Evolutionary conservation across 805 yeast species (phyloP), one percentile per base, ranked within the genome.

Genomic region (Osmozyma mogii): DNA sequence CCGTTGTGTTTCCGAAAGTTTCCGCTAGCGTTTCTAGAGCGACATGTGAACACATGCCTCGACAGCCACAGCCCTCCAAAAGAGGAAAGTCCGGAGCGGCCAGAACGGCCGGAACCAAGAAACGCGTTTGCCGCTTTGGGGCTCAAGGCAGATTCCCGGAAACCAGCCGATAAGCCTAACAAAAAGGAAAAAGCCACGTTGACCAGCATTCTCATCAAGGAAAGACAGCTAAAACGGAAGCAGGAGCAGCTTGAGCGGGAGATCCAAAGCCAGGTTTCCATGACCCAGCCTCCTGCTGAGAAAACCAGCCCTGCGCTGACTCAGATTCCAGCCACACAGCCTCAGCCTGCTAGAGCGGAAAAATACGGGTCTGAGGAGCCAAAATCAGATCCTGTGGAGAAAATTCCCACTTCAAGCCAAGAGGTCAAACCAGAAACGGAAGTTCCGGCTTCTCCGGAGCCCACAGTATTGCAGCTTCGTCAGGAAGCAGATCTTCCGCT

Each of bases 41-140:
- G 56, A 14, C 70, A 63, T 31, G 70, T 61, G 9, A 63, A 63
- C 31, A 30, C 44, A 10, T 63, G 70, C 32, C 47, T 63, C 31
- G 70, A 63, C 32, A 43, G 44, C 5, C 50, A 42, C 12, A 60
- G 50, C 17, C 12, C 16, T 9, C 21, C 20, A 19, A 36, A 24
- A 13, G 35, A 29, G 21, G 33, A 28, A 9, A 29, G 28, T 22
- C 22, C 24, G 14, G 36, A 30, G 30, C 15, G 31, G 5, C 28
- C 27, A 11, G 25, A 11, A n/a, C 12, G 15, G 4, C 12, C 25
- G 4, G 18, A 15, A 12, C 17, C 15, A 29, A 32, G 21, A 23
- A 12, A 18, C 16, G 52, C 54, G 11, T 59, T 61, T 38, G 44
- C 49, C 9, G 59, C 55, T 1, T 34, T 61, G 14, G 67, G 68